These are phyloP conservation scores for Penicillium sp. DNA, from an alignment of 2,329 filamentous ascomycete species.

Conservation along the genomic window DNA sequence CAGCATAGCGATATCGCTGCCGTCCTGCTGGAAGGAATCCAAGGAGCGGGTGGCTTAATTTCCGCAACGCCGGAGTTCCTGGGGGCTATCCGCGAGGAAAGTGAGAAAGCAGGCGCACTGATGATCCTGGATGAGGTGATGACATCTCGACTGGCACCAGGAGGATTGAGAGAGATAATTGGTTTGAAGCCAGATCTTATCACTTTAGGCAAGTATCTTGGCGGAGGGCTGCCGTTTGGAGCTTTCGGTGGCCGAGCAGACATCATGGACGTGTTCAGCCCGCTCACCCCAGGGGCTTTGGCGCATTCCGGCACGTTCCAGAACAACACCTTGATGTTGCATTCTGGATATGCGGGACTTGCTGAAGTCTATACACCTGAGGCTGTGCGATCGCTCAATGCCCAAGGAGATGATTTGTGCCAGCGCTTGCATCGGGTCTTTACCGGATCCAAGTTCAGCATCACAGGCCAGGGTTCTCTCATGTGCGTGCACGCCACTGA, in stretches of 20 bases:
- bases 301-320: slow-evolving; percentile 66
- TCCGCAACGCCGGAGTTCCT: slow-evolving; percentile 55
- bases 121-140: slow-evolving; percentile 72
- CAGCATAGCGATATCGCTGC: slow-evolving; percentile 49
- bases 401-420: background rate
- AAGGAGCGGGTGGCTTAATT: slow-evolving; percentile 62
- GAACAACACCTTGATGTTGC: slow-evolving; percentile 53
- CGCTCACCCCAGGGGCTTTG: slow-evolving; percentile 34
- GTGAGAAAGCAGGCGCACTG: slow-evolving; percentile 53
- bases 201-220: slow-evolving; percentile 66
- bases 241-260: slow-evolving; percentile 63
- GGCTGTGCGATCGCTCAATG: background rate
- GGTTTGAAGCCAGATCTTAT: slow-evolving; percentile 55
- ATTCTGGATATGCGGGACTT: slow-evolving; percentile 2
- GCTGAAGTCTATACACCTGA: slow-evolving; percentile 1
- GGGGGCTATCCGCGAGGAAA: slow-evolving; percentile 49
- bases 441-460: background rate
- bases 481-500: slow-evolving; percentile 1
- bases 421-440: slow-evolving; percentile 1
- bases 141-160: slow-evolving; percentile 57
- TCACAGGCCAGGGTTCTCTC: slow-evolving; percentile 1
- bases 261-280: slow-evolving; percentile 51
- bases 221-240: slow-evolving; percentile 65
- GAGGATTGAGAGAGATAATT: slow-evolving; percentile 1
- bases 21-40: slow-evolving; percentile 66